Percentiles rank a stretch among this genome's conserved stretches.
Evolutionary conservation across 192 early-diverging fungal species (phyloP).

Genomic region (Diversispora epigaea): DNA sequence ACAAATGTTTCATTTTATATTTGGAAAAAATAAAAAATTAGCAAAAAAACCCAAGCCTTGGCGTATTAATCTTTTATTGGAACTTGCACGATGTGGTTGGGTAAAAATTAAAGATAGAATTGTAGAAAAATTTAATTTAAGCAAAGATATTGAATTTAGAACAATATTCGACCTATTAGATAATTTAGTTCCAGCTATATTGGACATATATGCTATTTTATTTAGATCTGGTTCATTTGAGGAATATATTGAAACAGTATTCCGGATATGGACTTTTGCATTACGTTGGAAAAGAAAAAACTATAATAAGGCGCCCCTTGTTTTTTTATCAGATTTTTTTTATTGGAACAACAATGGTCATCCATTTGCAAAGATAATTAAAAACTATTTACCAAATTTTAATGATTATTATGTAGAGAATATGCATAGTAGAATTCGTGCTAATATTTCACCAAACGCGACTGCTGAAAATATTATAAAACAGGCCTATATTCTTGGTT

Average conservation of each 20-base stretch:
- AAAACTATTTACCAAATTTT: neutral
- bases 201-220: slow-evolving; percentile 7
- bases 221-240: neutral
- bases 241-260: neutral
- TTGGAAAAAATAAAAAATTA: neutral
- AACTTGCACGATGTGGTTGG: neutral
- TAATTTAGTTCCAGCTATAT: neutral
- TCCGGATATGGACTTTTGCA: neutral
- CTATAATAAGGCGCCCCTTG: slow-evolving; percentile 14
- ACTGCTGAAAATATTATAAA: slow-evolving; percentile 2
- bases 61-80: neutral
- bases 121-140: neutral
- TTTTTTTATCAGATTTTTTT: slow-evolving; percentile 23
- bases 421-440: neutral
- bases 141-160: slow-evolving; percentile 19
- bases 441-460: neutral
- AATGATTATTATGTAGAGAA: slow-evolving; percentile 23
- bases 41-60: neutral
- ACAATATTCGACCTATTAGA: neutral
- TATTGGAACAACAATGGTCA: neutral
- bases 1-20: slow-evolving; percentile 6
- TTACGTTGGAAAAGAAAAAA: slow-evolving; percentile 21
- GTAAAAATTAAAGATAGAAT: neutral
- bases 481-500: slow-evolving; percentile 4
- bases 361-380: neutral